Evolutionary conservation across 2,329 filamentous ascomycete species (phyloP).

Genomic region (Dendrostoma leiphaemia): DNA sequence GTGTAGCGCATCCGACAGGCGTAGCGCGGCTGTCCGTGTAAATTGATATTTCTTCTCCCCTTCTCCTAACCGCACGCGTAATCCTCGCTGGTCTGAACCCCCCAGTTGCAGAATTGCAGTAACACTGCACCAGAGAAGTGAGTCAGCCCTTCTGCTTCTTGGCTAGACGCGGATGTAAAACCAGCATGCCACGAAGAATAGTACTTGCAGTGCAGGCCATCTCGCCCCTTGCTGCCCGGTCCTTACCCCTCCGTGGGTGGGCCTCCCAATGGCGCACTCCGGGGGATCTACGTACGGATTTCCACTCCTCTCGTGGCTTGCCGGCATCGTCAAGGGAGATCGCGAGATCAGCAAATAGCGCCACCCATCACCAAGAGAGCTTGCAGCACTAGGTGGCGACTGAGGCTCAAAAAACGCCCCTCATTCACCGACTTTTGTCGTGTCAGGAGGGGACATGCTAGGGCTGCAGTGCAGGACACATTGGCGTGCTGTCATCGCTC

Average conservation of each 20-base stretch:
- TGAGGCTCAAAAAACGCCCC: slow-evolving; percentile 3
- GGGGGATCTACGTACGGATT: slow-evolving; percentile 9
- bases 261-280: no score
- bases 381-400: slow-evolving; percentile 13
- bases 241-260: slow-evolving; percentile 6
- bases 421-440: slow-evolving; percentile 19
- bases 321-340: slow-evolving; percentile 6
- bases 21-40: slow-evolving; percentile 13
- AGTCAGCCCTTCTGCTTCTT: no score
- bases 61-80: not conserved
- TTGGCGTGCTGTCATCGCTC: not conserved
- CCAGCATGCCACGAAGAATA: no score
- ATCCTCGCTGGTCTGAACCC: not conserved
- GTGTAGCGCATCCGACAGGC: slow-evolving; percentile 1
- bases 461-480: not conserved
- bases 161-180: no score
- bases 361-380: slow-evolving; percentile 5
- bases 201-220: no score
- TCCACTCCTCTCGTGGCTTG: slow-evolving; percentile 14
- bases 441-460: not conserved
- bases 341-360: slow-evolving; percentile 10
- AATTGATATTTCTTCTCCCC: not conserved
- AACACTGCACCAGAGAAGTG: no score
- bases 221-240: no score
- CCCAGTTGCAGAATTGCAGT: no score